Conservation (phyloP, 768 basidiomycete genomes). For the Daedalea quercina region DNA sequence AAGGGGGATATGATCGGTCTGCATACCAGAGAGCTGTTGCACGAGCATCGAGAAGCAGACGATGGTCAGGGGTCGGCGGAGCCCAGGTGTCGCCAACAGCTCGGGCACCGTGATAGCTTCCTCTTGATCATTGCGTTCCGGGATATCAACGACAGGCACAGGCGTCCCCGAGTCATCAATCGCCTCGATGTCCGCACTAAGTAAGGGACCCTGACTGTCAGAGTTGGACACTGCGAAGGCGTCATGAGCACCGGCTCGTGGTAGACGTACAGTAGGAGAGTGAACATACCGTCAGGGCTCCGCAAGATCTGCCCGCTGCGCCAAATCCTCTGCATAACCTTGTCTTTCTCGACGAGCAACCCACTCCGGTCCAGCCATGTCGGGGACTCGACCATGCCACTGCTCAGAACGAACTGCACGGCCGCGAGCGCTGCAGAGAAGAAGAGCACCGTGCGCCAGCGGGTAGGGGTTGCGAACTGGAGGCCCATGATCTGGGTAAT, state of each 20-base stretch:
- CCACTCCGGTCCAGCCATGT: constrained; percentile 53
- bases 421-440: constrained; percentile 52
- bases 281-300: constrained; percentile 7
- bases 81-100: constrained; percentile 41
- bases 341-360: constrained; percentile 41
- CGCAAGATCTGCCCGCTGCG: constrained; percentile 20
- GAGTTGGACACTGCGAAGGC: too few relatives aligned
- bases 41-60: constrained; percentile 67
- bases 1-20: not conserved
- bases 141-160: not conserved
- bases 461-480: constrained; percentile 55
- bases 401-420: constrained; percentile 48
- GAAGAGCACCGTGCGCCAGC: constrained; percentile 69
- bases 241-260: too few relatives aligned
- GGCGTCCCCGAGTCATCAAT: not conserved
- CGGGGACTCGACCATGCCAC: constrained; percentile 63
- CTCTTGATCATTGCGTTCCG: constrained; percentile 16
- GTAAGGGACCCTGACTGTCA: constrained; percentile 34
- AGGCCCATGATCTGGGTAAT: constrained; percentile 77
- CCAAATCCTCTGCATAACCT: constrained; percentile 49
- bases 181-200: constrained; percentile 26
- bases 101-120: constrained; percentile 44
- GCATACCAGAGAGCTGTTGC: constrained; percentile 71
- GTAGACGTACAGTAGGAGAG: too few relatives aligned
- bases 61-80: constrained; percentile 57